These are phyloP conservation scores for Candida alai DNA, from an alignment of 805 yeast species.

Conservation along the genomic window DNA sequence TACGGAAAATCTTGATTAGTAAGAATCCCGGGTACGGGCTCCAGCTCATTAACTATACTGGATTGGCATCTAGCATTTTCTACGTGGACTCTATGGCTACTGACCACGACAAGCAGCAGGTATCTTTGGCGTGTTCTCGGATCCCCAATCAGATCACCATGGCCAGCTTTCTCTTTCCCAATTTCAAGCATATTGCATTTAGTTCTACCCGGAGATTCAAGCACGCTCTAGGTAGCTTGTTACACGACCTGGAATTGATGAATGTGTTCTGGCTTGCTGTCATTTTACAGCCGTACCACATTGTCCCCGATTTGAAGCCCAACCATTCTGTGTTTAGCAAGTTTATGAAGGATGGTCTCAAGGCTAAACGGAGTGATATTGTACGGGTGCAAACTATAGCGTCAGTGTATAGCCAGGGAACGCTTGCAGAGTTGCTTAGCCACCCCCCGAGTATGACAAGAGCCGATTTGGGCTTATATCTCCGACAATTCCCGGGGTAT, in stretches of 20 bases:
- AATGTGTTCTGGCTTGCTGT: constrained; percentile 40
- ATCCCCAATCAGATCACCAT: constrained; percentile 15
- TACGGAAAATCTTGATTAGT: constrained; percentile 72
- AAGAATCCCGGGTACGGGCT: constrained; percentile 62
- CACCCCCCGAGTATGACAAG: constrained; percentile 29
- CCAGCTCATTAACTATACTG: constrained; percentile 50
- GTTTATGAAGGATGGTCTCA: constrained; percentile 66
- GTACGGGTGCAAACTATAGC: constrained; percentile 47
- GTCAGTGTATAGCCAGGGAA: constrained; percentile 18
- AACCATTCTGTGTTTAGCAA: constrained; percentile 26
- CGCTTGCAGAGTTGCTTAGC: constrained; percentile 17
- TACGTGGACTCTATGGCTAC: constrained; percentile 23
- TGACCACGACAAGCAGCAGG: constrained; percentile 11
- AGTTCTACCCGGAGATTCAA: constrained; percentile 3
- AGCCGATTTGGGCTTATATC: constrained; percentile 56
- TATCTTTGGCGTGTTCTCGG: constrained; percentile 6
- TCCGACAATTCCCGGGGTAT: constrained; percentile 51
- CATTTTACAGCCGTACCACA: constrained; percentile 47
- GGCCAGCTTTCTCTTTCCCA: constrained; percentile 20
- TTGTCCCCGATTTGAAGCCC: constrained; percentile 1
- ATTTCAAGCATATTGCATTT: constrained; percentile 12
- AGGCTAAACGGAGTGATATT: constrained; percentile 55
- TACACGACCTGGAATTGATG: constrained; percentile 7
- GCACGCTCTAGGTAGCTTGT: constrained; percentile 3
- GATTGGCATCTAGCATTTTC: constrained; percentile 59